Conservation (phyloP, 129 eudicot species). For the Deinandra increscens region DNA sequence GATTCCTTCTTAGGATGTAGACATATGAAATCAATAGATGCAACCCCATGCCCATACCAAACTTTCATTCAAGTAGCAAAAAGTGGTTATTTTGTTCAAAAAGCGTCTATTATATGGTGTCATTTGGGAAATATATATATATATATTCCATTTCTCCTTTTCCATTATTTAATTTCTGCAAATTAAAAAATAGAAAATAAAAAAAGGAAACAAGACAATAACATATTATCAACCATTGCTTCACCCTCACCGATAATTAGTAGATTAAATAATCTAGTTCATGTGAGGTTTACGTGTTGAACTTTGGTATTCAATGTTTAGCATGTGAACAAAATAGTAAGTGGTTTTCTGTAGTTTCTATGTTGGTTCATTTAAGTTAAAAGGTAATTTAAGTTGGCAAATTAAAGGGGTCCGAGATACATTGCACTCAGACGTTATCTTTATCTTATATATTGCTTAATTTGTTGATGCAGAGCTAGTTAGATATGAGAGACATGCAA, state of each 20-base stretch:
- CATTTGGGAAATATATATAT: constrained; percentile 5
- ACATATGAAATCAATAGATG: constrained; percentile 32
- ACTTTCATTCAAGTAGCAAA: constrained; percentile 38
- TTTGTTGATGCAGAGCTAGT: too few relatives aligned
- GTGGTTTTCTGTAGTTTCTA: background rate
- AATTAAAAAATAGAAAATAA: too few relatives aligned
- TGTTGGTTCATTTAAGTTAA: constrained; percentile 20
- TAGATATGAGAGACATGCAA: too few relatives aligned
- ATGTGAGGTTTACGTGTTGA: constrained; percentile 16
- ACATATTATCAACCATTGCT: constrained; percentile 13
- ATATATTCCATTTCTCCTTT: too few relatives aligned
- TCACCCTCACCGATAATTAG: background rate
- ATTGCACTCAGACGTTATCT: too few relatives aligned
- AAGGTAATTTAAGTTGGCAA: too few relatives aligned
- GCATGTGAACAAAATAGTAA: constrained; percentile 5
- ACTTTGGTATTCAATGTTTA: background rate
- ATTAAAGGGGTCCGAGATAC: too few relatives aligned
- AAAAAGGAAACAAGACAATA: constrained; percentile 4
- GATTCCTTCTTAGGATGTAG: constrained; percentile 29
- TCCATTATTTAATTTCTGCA: too few relatives aligned
- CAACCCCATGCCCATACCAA: constrained; percentile 37
- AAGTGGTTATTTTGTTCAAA: constrained; percentile 36
- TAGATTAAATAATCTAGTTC: background rate
- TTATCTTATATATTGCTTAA: too few relatives aligned
- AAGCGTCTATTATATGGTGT: constrained; percentile 39